Percentiles rank a stretch among this genome's conserved stretches.
Evolutionary conservation across 345 rosid species (phyloP).

Genomic region (Draba incana): DNA sequence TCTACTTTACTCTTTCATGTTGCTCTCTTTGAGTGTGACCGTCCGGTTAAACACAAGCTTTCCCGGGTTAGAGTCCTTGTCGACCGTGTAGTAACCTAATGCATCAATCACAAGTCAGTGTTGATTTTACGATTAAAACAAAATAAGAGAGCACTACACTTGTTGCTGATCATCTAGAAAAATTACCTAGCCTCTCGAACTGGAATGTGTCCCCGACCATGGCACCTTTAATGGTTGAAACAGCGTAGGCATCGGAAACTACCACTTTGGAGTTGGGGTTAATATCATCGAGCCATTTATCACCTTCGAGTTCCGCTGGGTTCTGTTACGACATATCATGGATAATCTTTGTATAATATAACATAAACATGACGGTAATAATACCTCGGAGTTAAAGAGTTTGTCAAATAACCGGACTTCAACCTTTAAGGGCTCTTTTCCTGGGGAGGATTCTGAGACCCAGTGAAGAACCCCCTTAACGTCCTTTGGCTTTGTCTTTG

Average conservation of each 20-base stretch:
- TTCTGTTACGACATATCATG: slow-evolving; percentile 49
- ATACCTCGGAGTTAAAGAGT: slow-evolving; percentile 85
- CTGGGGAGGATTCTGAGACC: slow-evolving; percentile 78
- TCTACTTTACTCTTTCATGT: slow-evolving; percentile 56
- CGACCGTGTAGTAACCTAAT: slow-evolving; percentile 79
- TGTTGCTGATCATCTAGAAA: not conserved
- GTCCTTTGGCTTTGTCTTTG: slow-evolving; percentile 90
- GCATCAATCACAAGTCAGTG: slow-evolving; percentile 25
- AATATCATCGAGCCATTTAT: slow-evolving; percentile 79
- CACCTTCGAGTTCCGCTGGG: slow-evolving; percentile 67
- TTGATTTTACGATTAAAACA: not conserved
- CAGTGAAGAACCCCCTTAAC: slow-evolving; percentile 90
- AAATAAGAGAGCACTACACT: not conserved
- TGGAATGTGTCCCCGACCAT: slow-evolving; percentile 73
- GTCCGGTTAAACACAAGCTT: slow-evolving; percentile 87
- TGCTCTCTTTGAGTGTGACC: slow-evolving; percentile 67
- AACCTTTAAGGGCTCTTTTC: slow-evolving; percentile 64
- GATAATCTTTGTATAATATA: not conserved
- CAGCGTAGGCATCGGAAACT: slow-evolving; percentile 64
- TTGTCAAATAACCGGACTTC: slow-evolving; percentile 96
- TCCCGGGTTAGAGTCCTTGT: slow-evolving; percentile 70
- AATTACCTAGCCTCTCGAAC: slow-evolving; percentile 88
- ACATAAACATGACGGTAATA: slow-evolving; percentile 3
- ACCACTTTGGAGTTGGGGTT: slow-evolving; percentile 71
- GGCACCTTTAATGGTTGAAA: slow-evolving; percentile 60